A percentile compares a stretch with the other conserved stretches of the same genome.
phyloP scores from a whole-genome alignment of 2,329 filamentous ascomycete genomes.

The Claviceps pazoutovae region DNA sequence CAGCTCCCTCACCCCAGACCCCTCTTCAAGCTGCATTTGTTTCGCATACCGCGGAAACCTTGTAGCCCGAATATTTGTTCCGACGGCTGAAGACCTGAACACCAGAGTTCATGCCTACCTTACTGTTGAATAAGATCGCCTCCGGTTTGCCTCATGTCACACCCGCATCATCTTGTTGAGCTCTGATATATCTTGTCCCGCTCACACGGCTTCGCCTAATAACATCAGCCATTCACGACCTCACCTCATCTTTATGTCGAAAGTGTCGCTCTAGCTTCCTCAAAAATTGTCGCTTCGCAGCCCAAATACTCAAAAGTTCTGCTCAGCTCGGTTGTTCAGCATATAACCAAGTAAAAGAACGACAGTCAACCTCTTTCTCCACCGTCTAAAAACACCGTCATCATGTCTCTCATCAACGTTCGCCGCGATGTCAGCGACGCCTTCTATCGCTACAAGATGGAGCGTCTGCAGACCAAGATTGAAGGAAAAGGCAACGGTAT shows the following conservation, averaged over 20 bases:
- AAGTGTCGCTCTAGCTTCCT: slow-evolving; percentile 13
- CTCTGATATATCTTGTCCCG: slow-evolving; percentile 35
- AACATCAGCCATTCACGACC: neutral
- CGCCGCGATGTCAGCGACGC: slow-evolving; percentile 94
- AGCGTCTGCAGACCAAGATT: slow-evolving; percentile 95
- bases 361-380: slow-evolving; percentile 6
- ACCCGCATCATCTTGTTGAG: slow-evolving; percentile 35
- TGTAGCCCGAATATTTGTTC: slow-evolving; percentile 80
- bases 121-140: slow-evolving; percentile 31
- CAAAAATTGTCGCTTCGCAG: slow-evolving; percentile 7
- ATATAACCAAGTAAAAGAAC: neutral
- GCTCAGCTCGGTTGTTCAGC: neutral
- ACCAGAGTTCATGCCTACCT: slow-evolving; percentile 44
- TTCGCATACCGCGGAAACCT: slow-evolving; percentile 90
- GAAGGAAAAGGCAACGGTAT: slow-evolving; percentile 99
- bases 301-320: slow-evolving; percentile 7
- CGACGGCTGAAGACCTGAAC: slow-evolving; percentile 62
- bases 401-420: slow-evolving; percentile 96
- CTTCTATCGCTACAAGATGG: slow-evolving; percentile 99
- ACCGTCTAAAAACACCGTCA: slow-evolving; percentile 30
- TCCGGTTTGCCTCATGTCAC: slow-evolving; percentile 42
- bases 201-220: slow-evolving; percentile 24
- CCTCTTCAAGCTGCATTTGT: slow-evolving; percentile 92
- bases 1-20: slow-evolving; percentile 81
- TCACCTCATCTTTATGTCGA: slow-evolving; percentile 24